A percentile compares a stretch with the other conserved stretches of the same genome.
Evolutionary conservation across 805 yeast genomes (phyloP).

Genomic region (Candida adriatica): DNA sequence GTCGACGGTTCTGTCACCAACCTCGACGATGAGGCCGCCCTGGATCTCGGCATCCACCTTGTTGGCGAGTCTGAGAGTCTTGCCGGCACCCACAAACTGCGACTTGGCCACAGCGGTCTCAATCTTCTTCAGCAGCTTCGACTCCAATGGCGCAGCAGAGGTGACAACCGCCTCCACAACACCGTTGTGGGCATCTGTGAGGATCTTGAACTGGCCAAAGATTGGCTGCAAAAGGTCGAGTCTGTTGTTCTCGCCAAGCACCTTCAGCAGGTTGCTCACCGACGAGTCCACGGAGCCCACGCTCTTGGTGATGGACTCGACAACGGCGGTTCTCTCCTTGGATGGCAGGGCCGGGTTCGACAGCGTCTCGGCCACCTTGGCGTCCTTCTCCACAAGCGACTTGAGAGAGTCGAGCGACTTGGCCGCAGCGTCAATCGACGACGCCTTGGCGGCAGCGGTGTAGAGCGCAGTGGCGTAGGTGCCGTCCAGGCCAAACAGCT

Average conservation of each 20-base stretch:
- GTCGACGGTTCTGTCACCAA: constrained; percentile 96
- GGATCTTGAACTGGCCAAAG: constrained; percentile 62
- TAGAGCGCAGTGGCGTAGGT: constrained; percentile 94
- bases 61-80: constrained; percentile 80
- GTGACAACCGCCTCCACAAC: constrained; percentile 90
- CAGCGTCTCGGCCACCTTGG: constrained; percentile 55
- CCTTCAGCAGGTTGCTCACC: constrained; percentile 71
- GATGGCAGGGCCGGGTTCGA: constrained; percentile 78
- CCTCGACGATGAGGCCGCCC: constrained; percentile 94
- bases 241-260: constrained; percentile 93
- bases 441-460: constrained; percentile 81
- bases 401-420: constrained; percentile 56
- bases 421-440: constrained; percentile 65
- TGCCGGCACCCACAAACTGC: constrained; percentile 74
- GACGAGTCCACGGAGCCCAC: constrained; percentile 55
- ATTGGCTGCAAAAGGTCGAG: constrained; percentile 61
- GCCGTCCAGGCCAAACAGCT: constrained; percentile 92
- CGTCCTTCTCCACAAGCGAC: constrained; percentile 51
- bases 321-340: constrained; percentile 67
- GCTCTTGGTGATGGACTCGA: constrained; percentile 43
- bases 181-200: constrained; percentile 87
- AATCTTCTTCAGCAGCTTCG: constrained; percentile 69
- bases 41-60: constrained; percentile 81
- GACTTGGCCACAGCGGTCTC: constrained; percentile 74
- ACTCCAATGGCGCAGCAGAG: constrained; percentile 78